A percentile compares a stretch with the other conserved stretches of the same genome.
Conservation (phyloP, 345 rosid species). For the Pistacia vera region DNA sequence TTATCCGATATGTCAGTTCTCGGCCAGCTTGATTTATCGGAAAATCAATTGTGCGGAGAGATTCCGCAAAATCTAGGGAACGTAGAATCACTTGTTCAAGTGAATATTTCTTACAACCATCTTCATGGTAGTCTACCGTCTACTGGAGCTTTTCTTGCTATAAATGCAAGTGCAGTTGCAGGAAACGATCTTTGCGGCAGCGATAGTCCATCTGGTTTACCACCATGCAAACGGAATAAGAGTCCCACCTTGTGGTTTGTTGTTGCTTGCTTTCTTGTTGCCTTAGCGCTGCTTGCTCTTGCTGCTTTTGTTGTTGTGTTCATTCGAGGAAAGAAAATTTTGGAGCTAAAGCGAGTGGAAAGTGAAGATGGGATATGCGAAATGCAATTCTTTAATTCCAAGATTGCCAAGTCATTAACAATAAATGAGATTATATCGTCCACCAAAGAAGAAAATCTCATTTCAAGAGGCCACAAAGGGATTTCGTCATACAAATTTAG, state of each 20-base stretch:
- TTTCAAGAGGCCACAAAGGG: slow-evolving; percentile 40
- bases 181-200: slow-evolving; percentile 79
- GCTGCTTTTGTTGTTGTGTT: slow-evolving; percentile 33
- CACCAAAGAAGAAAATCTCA: slow-evolving; percentile 45
- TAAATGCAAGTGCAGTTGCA: slow-evolving; percentile 61
- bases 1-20: slow-evolving; percentile 62
- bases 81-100: slow-evolving; percentile 55
- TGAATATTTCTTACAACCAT: slow-evolving; percentile 67
- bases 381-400: slow-evolving; percentile 54
- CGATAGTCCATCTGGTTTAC: slow-evolving; percentile 39
- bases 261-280: slow-evolving; percentile 40
- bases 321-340: slow-evolving; percentile 36
- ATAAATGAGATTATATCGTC: slow-evolving; percentile 46
- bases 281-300: slow-evolving; percentile 32
- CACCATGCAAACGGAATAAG: slow-evolving; percentile 52
- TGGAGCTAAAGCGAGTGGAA: slow-evolving; percentile 55
- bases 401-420: slow-evolving; percentile 40
- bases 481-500: slow-evolving; percentile 34
- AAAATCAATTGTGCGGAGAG: slow-evolving; percentile 63
- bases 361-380: slow-evolving; percentile 75
- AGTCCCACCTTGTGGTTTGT: slow-evolving; percentile 52
- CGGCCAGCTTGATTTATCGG: slow-evolving; percentile 75
- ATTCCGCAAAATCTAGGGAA: slow-evolving; percentile 56
- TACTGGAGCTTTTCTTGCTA: slow-evolving; percentile 78
- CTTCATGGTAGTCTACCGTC: slow-evolving; percentile 69